Conservation (phyloP, 2,329 filamentous ascomycete genomes). For the Metarhizium robertsii region DNA sequence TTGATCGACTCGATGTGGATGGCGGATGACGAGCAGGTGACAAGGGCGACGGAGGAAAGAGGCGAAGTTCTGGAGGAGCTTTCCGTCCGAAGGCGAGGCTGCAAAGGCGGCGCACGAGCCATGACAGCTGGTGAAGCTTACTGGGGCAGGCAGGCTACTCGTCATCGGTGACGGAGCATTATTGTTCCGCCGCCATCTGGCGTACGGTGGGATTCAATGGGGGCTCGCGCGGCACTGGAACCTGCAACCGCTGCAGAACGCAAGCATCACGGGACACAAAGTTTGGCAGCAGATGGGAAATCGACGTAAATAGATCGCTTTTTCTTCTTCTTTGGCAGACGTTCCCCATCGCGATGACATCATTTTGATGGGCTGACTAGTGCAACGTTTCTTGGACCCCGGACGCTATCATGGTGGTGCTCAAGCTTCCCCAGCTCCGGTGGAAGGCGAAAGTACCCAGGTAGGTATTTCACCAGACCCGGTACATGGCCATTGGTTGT, state of each 20-base stretch:
- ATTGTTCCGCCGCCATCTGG: not conserved
- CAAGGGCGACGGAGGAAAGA: not conserved
- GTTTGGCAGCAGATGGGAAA: not conserved
- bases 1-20: not conserved
- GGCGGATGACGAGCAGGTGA: not conserved
- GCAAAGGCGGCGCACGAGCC: not conserved
- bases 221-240: not conserved
- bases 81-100: not conserved
- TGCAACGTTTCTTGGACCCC: too few species aligned
- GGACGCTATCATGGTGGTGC: too few species aligned
- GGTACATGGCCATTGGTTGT: too few species aligned
- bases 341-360: too few species aligned
- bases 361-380: too few species aligned
- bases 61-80: not conserved
- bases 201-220: not conserved
- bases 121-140: not conserved
- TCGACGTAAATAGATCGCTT: conserved; percentile 1
- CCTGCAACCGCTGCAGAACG: not conserved
- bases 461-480: too few species aligned
- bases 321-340: too few species aligned
- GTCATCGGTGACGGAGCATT: not conserved
- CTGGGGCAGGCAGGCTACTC: not conserved
- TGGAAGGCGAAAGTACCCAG: too few species aligned
- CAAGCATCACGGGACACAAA: not conserved
- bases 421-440: too few species aligned